phyloP scores from a whole-genome alignment of 2,329 filamentous ascomycete species.

The Penicillium italicum region DNA sequence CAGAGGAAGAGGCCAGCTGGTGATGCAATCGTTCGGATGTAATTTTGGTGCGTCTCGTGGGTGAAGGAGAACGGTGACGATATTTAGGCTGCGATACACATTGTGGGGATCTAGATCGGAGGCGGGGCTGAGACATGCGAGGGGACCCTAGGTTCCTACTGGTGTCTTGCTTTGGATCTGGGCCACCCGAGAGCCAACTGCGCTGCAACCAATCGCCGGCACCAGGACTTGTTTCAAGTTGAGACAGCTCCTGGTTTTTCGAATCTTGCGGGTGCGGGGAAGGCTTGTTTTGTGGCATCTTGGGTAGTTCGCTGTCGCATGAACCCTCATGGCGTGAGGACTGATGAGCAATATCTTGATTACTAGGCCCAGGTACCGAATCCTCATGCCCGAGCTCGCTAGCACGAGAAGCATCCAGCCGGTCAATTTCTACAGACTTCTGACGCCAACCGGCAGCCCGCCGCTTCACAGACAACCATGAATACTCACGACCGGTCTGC shows the following conservation, averaged over 20 bases:
- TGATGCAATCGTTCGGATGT: not conserved
- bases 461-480: conserved; percentile 5
- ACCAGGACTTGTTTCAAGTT: not conserved
- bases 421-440: not conserved
- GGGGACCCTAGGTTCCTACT: not conserved
- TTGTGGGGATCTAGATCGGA: not conserved
- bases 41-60: not conserved
- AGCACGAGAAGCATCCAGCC: not conserved
- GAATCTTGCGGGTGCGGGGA: not conserved
- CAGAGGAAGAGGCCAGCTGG: not conserved
- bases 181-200: not conserved
- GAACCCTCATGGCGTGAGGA: too few relatives aligned
- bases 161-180: not conserved
- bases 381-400: not conserved
- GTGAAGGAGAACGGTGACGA: not conserved
- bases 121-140: not conserved
- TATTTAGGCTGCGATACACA: not conserved
- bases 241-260: not conserved
- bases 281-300: not conserved
- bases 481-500: not conserved
- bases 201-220: not conserved
- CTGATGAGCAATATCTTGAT: not conserved
- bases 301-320: not conserved
- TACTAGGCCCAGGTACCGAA: not conserved
- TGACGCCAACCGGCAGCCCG: not conserved